These are phyloP conservation scores for Suillus subaureus DNA, from an alignment of 768 basidiomycete genomes.

Conservation along the genomic window DNA sequence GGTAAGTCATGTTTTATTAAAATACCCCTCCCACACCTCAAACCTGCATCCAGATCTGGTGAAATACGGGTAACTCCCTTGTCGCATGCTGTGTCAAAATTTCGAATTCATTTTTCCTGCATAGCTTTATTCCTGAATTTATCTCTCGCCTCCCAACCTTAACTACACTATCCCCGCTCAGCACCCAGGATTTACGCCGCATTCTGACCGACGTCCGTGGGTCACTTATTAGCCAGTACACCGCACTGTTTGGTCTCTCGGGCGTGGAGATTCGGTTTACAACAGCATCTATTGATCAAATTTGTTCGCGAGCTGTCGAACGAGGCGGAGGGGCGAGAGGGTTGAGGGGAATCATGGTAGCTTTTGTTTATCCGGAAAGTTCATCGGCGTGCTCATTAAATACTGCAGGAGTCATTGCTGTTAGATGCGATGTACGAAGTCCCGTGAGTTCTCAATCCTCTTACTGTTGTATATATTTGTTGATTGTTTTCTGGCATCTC, in stretches of 20 bases:
- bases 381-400: slow-evolving; percentile 9
- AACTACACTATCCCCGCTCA: slow-evolving; percentile 79
- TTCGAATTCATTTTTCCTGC: slow-evolving; percentile 5
- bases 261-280: slow-evolving; percentile 90
- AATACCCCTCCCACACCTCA: slow-evolving; percentile 2
- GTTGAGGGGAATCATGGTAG: slow-evolving; percentile 84
- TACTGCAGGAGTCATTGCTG: slow-evolving; percentile 70
- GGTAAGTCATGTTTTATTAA: slow-evolving; percentile 42
- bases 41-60: slow-evolving; percentile 60
- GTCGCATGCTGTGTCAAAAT: neutral
- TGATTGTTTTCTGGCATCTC: slow-evolving; percentile 10
- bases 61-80: slow-evolving; percentile 66
- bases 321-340: slow-evolving; percentile 92
- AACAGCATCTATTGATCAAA: slow-evolving; percentile 72
- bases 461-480: slow-evolving; percentile 10
- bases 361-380: neutral
- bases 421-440: slow-evolving; percentile 93
- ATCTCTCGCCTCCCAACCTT: slow-evolving; percentile 92
- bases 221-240: slow-evolving; percentile 88
- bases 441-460: slow-evolving; percentile 60
- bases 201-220: slow-evolving; percentile 93
- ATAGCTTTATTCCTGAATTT: slow-evolving; percentile 92
- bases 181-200: slow-evolving; percentile 79
- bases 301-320: slow-evolving; percentile 76
- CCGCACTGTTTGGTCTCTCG: slow-evolving; percentile 79